Base-by-base conservation (phyloP, 192 early-diverging fungal genomes). In the Chytriomyces confervae region DNA sequence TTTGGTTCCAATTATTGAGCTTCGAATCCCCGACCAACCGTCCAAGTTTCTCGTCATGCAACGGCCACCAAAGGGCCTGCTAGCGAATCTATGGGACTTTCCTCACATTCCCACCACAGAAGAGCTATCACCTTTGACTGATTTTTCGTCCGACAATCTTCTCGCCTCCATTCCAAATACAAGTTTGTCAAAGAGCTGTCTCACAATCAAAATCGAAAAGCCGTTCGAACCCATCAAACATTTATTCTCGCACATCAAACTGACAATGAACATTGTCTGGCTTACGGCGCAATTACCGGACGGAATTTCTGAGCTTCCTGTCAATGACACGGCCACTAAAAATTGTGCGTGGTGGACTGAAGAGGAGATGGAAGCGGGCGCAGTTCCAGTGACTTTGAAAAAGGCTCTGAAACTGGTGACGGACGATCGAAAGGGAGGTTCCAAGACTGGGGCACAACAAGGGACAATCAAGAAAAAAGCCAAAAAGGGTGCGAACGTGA, bases 41-140 rank as follows among this genome's bases (percentile, higher is more conserved):
- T 84, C 85, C 61, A 72, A 77, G 57, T 89, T 81, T 84, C 68
- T 92, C 67, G 74, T 92, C 50, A 79, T 85, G n/a, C 85, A 88
- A 74, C 76, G 89, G 44, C 88, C 89, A 48, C 78, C 84, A 23
- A 86, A 81, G 62, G 81, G 93, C 4, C 78, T 94, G 45, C 61
- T 94, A 16, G 92, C 92, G 43, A 92, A 92, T 6, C 84, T 94
- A 44, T 94, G 93, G 93, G 92, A 94, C 78, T 94, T 93, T 72
- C 90, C 91, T 6, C 82, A 81, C 69, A 2, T 73, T 75, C 29
- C 69, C 79, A 18, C 71, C 81, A 13, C 79, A 76, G 3, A 78
- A 36, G 36, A 36, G 36, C 36, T 36, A 36, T 36, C 36, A 36
- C 36, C 36, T 36, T 36, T 36, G 36, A 36, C 36, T 36, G 36